phyloP scores from a whole-genome alignment of 2,329 filamentous ascomycete species.

The Pezicula carpinea region DNA sequence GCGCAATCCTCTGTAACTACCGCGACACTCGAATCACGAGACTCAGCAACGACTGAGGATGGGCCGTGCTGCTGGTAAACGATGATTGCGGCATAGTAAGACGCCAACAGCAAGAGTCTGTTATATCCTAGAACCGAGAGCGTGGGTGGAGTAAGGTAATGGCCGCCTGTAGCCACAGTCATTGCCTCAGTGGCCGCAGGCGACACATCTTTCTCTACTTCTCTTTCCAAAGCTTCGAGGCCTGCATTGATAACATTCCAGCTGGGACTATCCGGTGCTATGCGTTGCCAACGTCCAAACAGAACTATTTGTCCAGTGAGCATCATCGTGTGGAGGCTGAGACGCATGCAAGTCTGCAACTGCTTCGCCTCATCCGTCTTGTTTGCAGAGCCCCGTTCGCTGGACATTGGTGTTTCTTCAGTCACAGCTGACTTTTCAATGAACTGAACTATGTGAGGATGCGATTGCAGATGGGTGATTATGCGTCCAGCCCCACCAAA shows the following conservation, averaged over 20 bases:
- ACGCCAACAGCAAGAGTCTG: not conserved
- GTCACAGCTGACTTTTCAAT: not conserved
- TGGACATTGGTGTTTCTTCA: not conserved
- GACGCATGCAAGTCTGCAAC: not conserved
- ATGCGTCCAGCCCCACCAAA: not conserved
- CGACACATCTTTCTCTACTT: not conserved
- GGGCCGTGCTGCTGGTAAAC: not conserved
- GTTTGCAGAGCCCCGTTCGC: not conserved
- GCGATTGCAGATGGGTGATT: not conserved
- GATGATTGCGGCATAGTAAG: not conserved
- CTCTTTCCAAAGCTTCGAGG: not conserved
- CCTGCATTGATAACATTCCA: not conserved
- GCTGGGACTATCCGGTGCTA: not conserved
- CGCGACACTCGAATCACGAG: not conserved
- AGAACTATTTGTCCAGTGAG: not conserved
- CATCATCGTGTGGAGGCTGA: not conserved
- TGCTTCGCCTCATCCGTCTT: not conserved
- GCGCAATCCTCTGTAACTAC: not conserved
- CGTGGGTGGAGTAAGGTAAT: not conserved
- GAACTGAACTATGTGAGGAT: not conserved
- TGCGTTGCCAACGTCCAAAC: not conserved
- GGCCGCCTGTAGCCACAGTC: not conserved
- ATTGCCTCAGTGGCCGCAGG: not conserved
- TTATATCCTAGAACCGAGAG: not conserved
- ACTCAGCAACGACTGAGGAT: not conserved